Evolutionary conservation across 2,329 filamentous ascomycete genomes (phyloP), one percentile per base, ranked within the genome.

Genomic region (Aspergillus nomiae): DNA sequence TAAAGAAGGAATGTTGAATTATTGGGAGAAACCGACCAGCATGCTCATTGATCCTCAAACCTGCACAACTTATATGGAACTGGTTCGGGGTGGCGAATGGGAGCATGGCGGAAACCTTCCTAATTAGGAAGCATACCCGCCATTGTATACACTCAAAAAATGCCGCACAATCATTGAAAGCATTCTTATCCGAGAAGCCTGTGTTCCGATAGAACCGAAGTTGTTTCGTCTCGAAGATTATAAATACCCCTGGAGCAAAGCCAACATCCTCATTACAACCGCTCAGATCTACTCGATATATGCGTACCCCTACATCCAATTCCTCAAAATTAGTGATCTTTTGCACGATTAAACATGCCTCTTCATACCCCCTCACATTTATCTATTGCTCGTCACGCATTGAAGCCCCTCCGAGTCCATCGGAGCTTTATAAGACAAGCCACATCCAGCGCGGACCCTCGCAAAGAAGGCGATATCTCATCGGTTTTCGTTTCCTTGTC

Each of bases 391-490:
- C 7, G 38, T 19, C 38, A 41, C 9, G 7, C 38, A 41, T 8
- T 41, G 19, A n/a, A 19, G 3, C 38, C 38, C 19, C 6, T n/a
- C 2, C 38, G 19, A 11, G 11, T n/a, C 4, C 19, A 45, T 11
- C n/a, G 21, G 21, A 5, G n/a, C 43, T 24, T 12, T 10, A 46
- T 21, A 24, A n/a, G n/a, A 10, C 21, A 21, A 24, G 43, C 43
- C 21, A 24, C 43, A 21, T 46, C 43, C 4, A 26, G 21, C 11
- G 43, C 10, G 7, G 43, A 12, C 1, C 16, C 38, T 32, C 59
- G 59, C 11, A 56, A 63, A 58, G 60, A 65, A 41, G 63, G 65
- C 34, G 63, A 67, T n/a, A 67, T 65, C 28, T 67, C 65, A 4
- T 67, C 63, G 1, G 63, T 67, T 3, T 67, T 67, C 21, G 57